Evolutionary conservation across 305 asterid species (phyloP), one percentile per base, ranked within the genome.

Genomic region (Rubia balearica): DNA sequence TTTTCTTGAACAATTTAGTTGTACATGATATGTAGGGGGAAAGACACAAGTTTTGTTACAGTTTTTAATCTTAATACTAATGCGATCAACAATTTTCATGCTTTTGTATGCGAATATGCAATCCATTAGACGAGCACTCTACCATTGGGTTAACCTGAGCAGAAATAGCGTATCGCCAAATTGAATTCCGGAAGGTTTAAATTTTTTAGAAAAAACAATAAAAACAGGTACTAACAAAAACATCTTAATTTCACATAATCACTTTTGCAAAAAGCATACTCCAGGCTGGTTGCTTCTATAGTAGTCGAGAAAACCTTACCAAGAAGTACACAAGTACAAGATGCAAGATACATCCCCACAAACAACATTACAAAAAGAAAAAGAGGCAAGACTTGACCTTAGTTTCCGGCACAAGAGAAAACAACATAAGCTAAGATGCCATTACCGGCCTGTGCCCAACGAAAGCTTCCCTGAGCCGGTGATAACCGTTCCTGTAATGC

Each of bases 401-500:
- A 40, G 13, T 46, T 61, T 27, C 6, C 6, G 49, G 27, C 49
- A n/a, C 30, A 40, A 40, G 49, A 40, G 17, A 53, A 42, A 3
- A 6, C 41, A 27, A 12, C 33, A 8, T 16, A 42, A 76, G 75
- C 85, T 71, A 93, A 10, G 91, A 73, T 1, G 84, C 96, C 87
- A 80, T 76, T 16, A 85, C 87, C 10, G 89, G 76, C 73, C 76
- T 84, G 74, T 85, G 85, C 30, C 78, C 86, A 27, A 66, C 38
- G 19, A 92, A 80, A 8, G 90, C 96, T 71, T 77, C 67, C 21
- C 96, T 84, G 67, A 94, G 91, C 85, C 81, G 72, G 69, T 82
- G 85, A 73, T 94, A 94, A 42, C 83, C 97, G 5, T 79, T 81
- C 42, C 96, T 83, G 41, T 94, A 94, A 78, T 91, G 95, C 84